phyloP scores from a whole-genome alignment of 2,329 filamentous ascomycete species.

The Fusarium sp. region DNA sequence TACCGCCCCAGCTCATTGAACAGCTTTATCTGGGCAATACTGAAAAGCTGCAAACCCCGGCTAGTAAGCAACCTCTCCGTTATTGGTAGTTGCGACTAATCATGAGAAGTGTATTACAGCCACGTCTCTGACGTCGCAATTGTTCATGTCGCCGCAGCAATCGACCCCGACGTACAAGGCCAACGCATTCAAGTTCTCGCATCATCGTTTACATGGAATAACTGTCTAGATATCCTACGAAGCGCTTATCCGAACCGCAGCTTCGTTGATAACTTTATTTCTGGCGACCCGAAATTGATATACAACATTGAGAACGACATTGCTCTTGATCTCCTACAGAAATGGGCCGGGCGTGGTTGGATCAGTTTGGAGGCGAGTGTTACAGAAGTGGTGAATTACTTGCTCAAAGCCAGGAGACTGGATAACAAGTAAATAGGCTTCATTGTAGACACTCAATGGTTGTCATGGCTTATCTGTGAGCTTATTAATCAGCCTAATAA shows the following conservation, averaged over 20 bases:
- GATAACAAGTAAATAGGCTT: neutral
- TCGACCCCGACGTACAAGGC: conserved; percentile 7
- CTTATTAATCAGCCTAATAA: neutral
- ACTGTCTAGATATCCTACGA: conserved; percentile 19
- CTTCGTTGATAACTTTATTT: conserved; percentile 21
- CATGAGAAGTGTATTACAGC: conserved; percentile 16
- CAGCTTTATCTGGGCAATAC: conserved; percentile 24
- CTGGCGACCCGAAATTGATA: neutral
- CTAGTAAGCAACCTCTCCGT: neutral
- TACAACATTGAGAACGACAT: conserved; percentile 24
- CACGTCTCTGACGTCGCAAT: conserved; percentile 26
- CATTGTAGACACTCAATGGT: neutral
- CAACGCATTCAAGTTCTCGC: conserved; percentile 23
- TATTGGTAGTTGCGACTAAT: neutral
- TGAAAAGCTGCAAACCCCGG: neutral
- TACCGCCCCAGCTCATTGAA: conserved; percentile 24
- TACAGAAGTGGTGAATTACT: conserved; percentile 10
- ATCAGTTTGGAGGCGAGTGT: conserved; percentile 6
- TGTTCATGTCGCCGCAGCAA: conserved; percentile 17
- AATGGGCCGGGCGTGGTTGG: conserved; percentile 28
- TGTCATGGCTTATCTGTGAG: neutral
- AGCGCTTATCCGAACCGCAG: neutral
- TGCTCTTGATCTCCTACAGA: conserved; percentile 9
- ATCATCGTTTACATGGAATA: conserved; percentile 19
- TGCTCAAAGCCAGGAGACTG: neutral